These are phyloP conservation scores for Cladosporium sp. DNA, from an alignment of 2,329 filamentous ascomycete species.

Conservation along the genomic window DNA sequence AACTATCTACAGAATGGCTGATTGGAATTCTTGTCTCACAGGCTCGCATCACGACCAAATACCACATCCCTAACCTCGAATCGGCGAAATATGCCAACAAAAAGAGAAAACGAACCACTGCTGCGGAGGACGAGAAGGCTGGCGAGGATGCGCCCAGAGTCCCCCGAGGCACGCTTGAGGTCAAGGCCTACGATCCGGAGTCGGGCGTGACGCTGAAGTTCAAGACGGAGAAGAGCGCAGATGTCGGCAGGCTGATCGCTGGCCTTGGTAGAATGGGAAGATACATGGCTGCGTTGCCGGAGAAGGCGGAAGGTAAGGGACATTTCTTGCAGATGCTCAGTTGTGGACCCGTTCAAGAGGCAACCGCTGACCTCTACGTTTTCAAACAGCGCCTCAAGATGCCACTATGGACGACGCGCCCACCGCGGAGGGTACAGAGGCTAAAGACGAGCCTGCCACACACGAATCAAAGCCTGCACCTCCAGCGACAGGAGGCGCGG, in stretches of 20 bases:
- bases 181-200: slow-evolving; percentile 86
- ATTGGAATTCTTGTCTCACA: slow-evolving; percentile 34
- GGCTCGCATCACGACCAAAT: slow-evolving; percentile 91
- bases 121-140: slow-evolving; percentile 26
- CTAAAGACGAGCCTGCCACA: slow-evolving; percentile 9
- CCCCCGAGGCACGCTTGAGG: slow-evolving; percentile 65
- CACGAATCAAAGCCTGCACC: slow-evolving; percentile 12
- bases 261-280: slow-evolving; percentile 72
- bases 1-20: not conserved
- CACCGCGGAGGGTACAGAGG: slow-evolving; percentile 21
- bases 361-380: not conserved
- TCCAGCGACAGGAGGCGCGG: slow-evolving; percentile 21
- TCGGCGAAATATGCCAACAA: slow-evolving; percentile 29
- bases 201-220: slow-evolving; percentile 86
- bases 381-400: slow-evolving; percentile 21
- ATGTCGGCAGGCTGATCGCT: slow-evolving; percentile 78
- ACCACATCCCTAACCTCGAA: slow-evolving; percentile 57
- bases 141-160: slow-evolving; percentile 39
- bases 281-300: slow-evolving; percentile 50
- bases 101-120: slow-evolving; percentile 22
- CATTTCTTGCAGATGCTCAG: not conserved
- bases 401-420: slow-evolving; percentile 30
- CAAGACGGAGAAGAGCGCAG: slow-evolving; percentile 82
- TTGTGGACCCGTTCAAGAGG: not conserved
- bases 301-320: slow-evolving; percentile 34